phyloP scores from a whole-genome alignment of 2,329 filamentous ascomycete species.

The Capronia americana region DNA sequence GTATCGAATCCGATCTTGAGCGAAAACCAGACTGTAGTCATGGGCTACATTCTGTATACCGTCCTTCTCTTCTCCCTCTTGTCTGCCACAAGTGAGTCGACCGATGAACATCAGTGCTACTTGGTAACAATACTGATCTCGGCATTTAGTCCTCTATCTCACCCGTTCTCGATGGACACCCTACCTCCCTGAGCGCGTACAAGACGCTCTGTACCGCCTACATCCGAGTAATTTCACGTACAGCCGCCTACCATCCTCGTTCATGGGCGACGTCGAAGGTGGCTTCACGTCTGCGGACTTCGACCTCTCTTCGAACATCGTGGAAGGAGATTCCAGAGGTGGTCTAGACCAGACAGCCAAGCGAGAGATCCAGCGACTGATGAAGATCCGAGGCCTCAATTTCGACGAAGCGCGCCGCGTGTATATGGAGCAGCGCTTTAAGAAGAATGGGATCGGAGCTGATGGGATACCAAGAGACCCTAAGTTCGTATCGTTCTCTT shows the following conservation, averaged over 20 bases:
- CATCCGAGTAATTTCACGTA: constrained; percentile 60
- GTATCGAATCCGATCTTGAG: background rate
- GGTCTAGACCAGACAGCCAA: constrained; percentile 84
- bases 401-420: constrained; percentile 91
- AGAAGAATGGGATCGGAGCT: constrained; percentile 82
- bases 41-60: constrained; percentile 31
- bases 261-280: constrained; percentile 83
- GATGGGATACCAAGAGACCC: constrained; percentile 89
- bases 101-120: background rate
- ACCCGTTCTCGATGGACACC: constrained; percentile 80
- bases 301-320: constrained; percentile 80
- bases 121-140: background rate
- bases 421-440: constrained; percentile 85
- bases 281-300: constrained; percentile 85
- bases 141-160: constrained; percentile 71
- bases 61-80: constrained; percentile 65
- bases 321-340: constrained; percentile 75
- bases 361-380: constrained; percentile 82
- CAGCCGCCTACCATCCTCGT: constrained; percentile 75
- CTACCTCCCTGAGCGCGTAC: constrained; percentile 59
- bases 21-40: constrained; percentile 12
- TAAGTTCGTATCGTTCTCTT: constrained; percentile 86
- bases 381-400: constrained; percentile 80
- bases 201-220: constrained; percentile 60
- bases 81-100: constrained; percentile 67